Conservation (phyloP, 768 basidiomycete genomes). For the Epithele typhae region DNA sequence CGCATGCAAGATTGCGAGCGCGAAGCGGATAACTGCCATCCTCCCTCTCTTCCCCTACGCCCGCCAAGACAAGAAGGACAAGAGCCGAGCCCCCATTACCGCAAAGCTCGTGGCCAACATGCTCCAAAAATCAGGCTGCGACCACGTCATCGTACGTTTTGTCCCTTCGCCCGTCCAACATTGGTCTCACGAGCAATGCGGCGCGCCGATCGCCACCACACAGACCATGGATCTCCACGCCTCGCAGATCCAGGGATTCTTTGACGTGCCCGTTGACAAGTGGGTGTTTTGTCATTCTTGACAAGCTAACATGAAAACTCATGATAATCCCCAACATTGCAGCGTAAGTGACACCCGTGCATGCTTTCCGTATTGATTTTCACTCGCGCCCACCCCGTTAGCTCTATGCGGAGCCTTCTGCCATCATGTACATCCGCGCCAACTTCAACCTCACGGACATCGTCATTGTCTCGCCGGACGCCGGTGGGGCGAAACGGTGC, state of each 20-base stretch:
- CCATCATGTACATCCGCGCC: constrained; percentile 90
- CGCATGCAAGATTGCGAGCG: constrained; percentile 99
- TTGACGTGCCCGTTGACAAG: constrained; percentile 99
- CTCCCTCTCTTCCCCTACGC: constrained; percentile 96
- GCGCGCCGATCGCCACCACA: background rate
- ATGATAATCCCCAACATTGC: constrained; percentile 9
- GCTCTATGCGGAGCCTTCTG: constrained; percentile 95
- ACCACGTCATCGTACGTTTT: constrained; percentile 88
- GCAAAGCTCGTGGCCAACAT: constrained; percentile 99
- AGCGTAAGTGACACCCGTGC: constrained; percentile 43
- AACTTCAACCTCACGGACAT: constrained; percentile 82
- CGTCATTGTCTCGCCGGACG: constrained; percentile 97
- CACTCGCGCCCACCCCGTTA: constrained; percentile 26
- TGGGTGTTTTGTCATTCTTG: constrained; percentile 42
- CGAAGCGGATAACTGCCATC: constrained; percentile 97
- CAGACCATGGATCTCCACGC: constrained; percentile 99
- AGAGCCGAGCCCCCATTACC: constrained; percentile 95
- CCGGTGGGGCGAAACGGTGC: constrained; percentile 96
- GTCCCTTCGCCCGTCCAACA: background rate
- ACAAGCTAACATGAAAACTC: constrained; percentile 3
- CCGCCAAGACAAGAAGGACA: constrained; percentile 99
- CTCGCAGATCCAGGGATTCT: constrained; percentile 99
- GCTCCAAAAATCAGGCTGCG: constrained; percentile 87
- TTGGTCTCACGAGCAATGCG: constrained; percentile 3
- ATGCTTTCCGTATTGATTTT: constrained; percentile 11